Base-by-base conservation (phyloP, 78 protist species). In the Cavenderia fasciculata region DNA sequence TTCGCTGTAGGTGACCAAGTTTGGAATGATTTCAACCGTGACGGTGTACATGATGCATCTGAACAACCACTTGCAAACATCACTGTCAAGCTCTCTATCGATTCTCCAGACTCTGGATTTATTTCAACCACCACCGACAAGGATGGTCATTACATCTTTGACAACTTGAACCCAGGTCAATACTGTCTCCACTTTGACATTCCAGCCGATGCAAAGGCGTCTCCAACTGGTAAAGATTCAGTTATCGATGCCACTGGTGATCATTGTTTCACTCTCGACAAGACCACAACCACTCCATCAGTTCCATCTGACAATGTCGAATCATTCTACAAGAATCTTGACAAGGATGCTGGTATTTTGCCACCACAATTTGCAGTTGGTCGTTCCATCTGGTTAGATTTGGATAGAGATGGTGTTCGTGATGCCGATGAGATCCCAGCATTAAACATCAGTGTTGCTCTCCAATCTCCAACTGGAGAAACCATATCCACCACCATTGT, bases 1-100 rank as follows among this genome's bases (percentile, higher is more conserved):
- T 74, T 41, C 34, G n/a, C 54, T 5, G 18, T 74, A 0, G 61
- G 62, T 19, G 14, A 21, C 27, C 38, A 74, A 10, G 85, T 49
- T 27, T 74, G 85, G 85, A 74, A 29, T 52, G 85, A 74, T 74
- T 11, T 63, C 46, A 74, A 74, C 21, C 46, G 59, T 21, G 40
- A 74, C 61, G 38, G 29, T n/a, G 21, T 43, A 1, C 46, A 57
- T 31, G 25, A 40, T 25, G 10, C 52, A 27, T 1, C 18, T 12
- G 84, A 74, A 41, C 2, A 18, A 7, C 25, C 63, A 57, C 2
- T 57, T 23, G 33, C 34, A 57, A 3, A 16, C 27, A 36, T 57
- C 2, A 25, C 2, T 57, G 63, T 57, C 8, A 25, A 10, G 2
- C 33, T 57, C 11, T 18, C 16, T 29, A 5, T 34, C 4, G 31